A percentile compares a stretch with the other conserved stretches of the same genome.
Conservation (phyloP, 495 filamentous ascomycete species). For the Copromyces sp. region DNA sequence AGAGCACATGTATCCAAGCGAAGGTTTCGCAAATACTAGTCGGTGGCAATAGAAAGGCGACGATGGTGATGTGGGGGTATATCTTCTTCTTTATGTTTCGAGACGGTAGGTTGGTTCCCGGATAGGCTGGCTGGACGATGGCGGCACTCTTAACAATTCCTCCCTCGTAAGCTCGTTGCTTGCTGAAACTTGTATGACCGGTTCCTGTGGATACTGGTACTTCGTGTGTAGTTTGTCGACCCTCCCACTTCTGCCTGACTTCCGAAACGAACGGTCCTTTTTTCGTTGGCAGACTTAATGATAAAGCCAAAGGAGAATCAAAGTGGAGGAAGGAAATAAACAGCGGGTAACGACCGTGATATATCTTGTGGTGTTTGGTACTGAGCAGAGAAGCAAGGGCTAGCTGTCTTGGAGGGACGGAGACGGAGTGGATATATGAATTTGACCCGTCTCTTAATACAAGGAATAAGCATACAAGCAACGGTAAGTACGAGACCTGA, state of each 20-base stretch:
- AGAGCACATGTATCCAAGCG: slow-evolving; percentile 28
- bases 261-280: neutral
- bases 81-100: neutral
- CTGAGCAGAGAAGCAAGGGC: slow-evolving; percentile 19
- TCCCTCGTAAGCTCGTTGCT: slow-evolving; percentile 28
- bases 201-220: slow-evolving; percentile 1
- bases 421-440: slow-evolving; percentile 33
- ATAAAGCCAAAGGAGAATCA: neutral
- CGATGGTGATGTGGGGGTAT: slow-evolving; percentile 5
- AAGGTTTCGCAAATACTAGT: slow-evolving; percentile 13
- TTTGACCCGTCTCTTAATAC: slow-evolving; percentile 25
- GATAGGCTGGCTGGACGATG: slow-evolving; percentile 23
- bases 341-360: slow-evolving; percentile 33
- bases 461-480: slow-evolving; percentile 35
- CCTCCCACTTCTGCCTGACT: neutral
- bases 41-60: slow-evolving; percentile 17
- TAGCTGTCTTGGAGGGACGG: slow-evolving; percentile 7
- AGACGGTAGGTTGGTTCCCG: slow-evolving; percentile 13
- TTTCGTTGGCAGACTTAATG: neutral
- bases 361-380: slow-evolving; percentile 42
- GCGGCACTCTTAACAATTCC: slow-evolving; percentile 14
- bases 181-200: slow-evolving; percentile 13
- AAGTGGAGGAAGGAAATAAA: neutral
- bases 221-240: neutral
- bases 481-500: slow-evolving; percentile 41